Conservation (phyloP, 768 basidiomycete species). For the Thelephora ganbajun region DNA sequence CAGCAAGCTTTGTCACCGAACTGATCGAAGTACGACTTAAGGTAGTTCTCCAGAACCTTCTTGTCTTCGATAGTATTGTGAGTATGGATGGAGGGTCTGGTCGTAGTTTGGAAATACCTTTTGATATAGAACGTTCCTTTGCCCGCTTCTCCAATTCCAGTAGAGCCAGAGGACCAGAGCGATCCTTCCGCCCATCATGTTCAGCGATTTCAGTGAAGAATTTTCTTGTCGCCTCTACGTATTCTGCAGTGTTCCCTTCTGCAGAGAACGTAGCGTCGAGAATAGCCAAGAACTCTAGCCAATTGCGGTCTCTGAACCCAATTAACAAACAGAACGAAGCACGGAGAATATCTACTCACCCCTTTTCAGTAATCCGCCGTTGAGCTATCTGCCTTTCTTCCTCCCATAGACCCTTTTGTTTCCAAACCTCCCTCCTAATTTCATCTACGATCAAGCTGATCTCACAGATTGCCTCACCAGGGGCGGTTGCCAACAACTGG, state of each 20-base stretch:
- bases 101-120: conserved; percentile 21
- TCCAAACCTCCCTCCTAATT: conserved; percentile 59
- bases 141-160: conserved; percentile 64
- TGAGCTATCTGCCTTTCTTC: conserved; percentile 54
- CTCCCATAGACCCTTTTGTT: conserved; percentile 33
- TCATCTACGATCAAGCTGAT: conserved; percentile 66
- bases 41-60: conserved; percentile 27
- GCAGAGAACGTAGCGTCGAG: conserved; percentile 49
- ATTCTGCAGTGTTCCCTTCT: conserved; percentile 14
- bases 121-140: conserved; percentile 29
- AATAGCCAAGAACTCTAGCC: conserved; percentile 70
- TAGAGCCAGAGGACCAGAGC: conserved; percentile 59
- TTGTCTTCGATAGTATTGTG: conserved; percentile 23
- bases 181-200: conserved; percentile 56
- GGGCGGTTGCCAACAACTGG: conserved; percentile 51
- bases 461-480: conserved; percentile 52
- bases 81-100: neutral
- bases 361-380: conserved; percentile 41
- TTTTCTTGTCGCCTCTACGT: conserved; percentile 28
- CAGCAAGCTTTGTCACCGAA: conserved; percentile 78
- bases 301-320: conserved; percentile 56
- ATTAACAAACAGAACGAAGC: conserved; percentile 1
- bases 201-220: conserved; percentile 45
- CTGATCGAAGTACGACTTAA: conserved; percentile 55
- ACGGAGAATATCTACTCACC: conserved; percentile 26